Percentiles rank a stretch among this genome's conserved stretches.
These are phyloP conservation scores for Laguncularia racemosa DNA, from an alignment of 345 rosid genomes.

Conservation along the genomic window DNA sequence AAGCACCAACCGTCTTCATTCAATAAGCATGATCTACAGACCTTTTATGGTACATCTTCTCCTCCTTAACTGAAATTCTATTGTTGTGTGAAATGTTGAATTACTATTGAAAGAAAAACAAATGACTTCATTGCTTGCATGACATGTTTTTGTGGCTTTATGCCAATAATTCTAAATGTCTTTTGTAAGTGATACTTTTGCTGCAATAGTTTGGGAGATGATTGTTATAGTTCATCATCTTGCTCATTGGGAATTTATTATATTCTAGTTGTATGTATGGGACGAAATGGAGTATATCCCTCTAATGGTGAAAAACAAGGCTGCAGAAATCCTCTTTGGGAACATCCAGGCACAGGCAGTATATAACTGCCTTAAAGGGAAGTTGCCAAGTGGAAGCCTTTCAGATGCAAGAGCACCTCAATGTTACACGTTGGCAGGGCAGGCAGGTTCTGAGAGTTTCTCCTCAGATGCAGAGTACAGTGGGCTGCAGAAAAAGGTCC, in stretches of 20 bases:
- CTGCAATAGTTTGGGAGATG: too few species aligned
- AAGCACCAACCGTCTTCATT: conserved; percentile 42
- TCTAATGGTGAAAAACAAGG: conserved; percentile 42
- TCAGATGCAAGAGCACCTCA: neutral
- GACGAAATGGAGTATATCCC: conserved; percentile 47
- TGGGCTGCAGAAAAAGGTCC: conserved; percentile 4
- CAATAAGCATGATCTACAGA: conserved; percentile 35
- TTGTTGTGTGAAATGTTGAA: neutral
- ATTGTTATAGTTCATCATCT: neutral
- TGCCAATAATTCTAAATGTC: too few species aligned
- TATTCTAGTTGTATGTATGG: conserved; percentile 44
- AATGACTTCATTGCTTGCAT: too few species aligned
- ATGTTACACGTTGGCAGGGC: neutral
- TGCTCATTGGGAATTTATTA: neutral
- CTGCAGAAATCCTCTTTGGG: conserved; percentile 51
- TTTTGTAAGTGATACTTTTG: too few species aligned
- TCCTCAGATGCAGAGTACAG: conserved; percentile 7
- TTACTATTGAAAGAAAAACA: too few species aligned
- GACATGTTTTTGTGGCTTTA: too few species aligned
- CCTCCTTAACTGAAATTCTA: conserved; percentile 2
- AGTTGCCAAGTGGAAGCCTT: neutral
- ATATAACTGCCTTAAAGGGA: conserved; percentile 7
- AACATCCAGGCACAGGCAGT: conserved; percentile 44
- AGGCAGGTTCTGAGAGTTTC: neutral
- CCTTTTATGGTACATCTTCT: conserved; percentile 37